Evolutionary conservation across 148 eudicot species (phyloP).

Genomic region (Amaranthus cruentus): DNA sequence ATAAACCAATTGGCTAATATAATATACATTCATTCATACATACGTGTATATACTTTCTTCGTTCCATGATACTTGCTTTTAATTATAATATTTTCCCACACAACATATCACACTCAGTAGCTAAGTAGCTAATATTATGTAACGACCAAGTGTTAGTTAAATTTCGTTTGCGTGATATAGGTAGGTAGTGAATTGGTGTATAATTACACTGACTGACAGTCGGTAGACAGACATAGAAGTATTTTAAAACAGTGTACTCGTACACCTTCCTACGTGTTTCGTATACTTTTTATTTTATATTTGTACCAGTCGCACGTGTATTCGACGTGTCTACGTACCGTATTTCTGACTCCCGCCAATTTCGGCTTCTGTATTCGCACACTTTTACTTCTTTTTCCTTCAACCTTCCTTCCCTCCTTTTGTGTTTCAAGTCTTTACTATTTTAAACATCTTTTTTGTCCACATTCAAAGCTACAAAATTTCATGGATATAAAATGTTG

Average conservation of each 20-base stretch:
- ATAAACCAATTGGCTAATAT: no score
- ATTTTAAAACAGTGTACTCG: neutral
- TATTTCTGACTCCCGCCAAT: constrained; percentile 12
- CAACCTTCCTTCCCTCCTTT: neutral
- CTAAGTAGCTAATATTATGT: neutral
- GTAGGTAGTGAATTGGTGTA: constrained; percentile 1
- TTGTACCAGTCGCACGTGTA: constrained; percentile 25
- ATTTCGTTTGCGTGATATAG: neutral
- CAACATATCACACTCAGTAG: no score
- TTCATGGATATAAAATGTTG: no score
- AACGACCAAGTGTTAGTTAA: neutral
- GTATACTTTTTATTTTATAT: constrained; percentile 12
- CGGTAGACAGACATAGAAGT: no score
- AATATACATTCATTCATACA: no score
- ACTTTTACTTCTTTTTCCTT: constrained; percentile 1
- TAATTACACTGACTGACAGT: neutral
- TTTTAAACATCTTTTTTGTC: constrained; percentile 28
- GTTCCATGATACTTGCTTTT: no score
- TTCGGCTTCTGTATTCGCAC: constrained; percentile 14
- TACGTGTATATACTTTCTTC: no score
- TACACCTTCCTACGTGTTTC: constrained; percentile 18
- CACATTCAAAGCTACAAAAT: constrained; percentile 1
- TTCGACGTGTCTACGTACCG: constrained; percentile 15
- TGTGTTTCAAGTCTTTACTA: neutral
- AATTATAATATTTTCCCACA: no score